A percentile compares a stretch with the other conserved stretches of the same genome.
These are phyloP conservation scores for Meredithiella fracta DNA, from an alignment of 2,329 filamentous ascomycete species.

Conservation along the genomic window DNA sequence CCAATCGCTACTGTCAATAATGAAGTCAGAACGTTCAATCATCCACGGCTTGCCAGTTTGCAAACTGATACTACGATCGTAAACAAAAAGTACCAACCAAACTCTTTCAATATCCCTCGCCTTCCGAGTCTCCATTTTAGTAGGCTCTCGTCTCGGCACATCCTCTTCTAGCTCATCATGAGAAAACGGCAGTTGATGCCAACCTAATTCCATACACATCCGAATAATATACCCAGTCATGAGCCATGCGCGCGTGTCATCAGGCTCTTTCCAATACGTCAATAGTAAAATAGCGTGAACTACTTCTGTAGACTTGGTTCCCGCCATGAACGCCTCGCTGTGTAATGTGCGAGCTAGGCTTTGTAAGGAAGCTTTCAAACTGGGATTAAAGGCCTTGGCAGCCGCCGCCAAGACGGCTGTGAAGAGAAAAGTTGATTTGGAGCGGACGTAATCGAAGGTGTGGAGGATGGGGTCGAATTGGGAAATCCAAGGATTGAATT, in stretches of 20 bases:
- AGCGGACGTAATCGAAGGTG: slow-evolving; percentile 23
- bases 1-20: slow-evolving; percentile 24
- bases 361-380: slow-evolving; percentile 18
- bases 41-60: slow-evolving; percentile 28
- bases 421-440: slow-evolving; percentile 23
- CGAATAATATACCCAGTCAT: slow-evolving; percentile 25
- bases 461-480: slow-evolving; percentile 25
- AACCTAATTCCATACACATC: slow-evolving; percentile 25
- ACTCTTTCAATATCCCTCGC: slow-evolving; percentile 23
- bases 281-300: slow-evolving; percentile 25
- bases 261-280: slow-evolving; percentile 28
- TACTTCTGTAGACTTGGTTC: slow-evolving; percentile 24
- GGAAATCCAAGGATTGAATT: slow-evolving; percentile 26
- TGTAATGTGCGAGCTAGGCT: slow-evolving; percentile 19
- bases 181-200: slow-evolving; percentile 19
- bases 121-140: slow-evolving; percentile 17
- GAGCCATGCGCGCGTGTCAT: slow-evolving; percentile 26
- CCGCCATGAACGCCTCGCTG: slow-evolving; percentile 19
- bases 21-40: slow-evolving; percentile 24
- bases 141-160: neutral
- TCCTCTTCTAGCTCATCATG: slow-evolving; percentile 2
- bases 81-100: slow-evolving; percentile 25
- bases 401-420: slow-evolving; percentile 22
- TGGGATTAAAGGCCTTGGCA: slow-evolving; percentile 23
- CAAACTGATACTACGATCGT: slow-evolving; percentile 26